Base-by-base conservation (phyloP, 2,329 filamentous ascomycete species). In the Fusarium irregulare region DNA sequence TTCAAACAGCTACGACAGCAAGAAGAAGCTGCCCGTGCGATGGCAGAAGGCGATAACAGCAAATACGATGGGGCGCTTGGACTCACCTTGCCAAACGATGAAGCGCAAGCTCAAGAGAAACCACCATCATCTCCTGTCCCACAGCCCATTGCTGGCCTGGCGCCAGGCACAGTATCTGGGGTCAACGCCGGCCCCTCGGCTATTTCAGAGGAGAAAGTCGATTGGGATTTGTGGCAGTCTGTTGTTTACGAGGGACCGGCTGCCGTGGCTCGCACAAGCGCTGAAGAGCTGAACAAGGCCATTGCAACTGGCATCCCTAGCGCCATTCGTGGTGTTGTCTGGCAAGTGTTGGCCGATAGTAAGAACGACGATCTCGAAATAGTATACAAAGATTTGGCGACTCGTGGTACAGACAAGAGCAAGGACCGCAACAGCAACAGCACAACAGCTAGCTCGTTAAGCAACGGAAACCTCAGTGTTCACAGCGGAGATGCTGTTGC, bases 221-320 rank as follows among this genome's bases (percentile, higher is more conserved):
- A 99, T 77, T 99, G 96, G 96, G 96, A 99, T 79, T 83, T 99
- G 41, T 99, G 96, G 96, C 95, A 99, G 78, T 89, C 92, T 25
- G 92, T 99, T 6, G 96, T 99, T 34, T 97, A 98, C 72, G 93
- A 98, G 82, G 96, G 96, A 0, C 94, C 94, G 18, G 89, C 93
- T 28, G 95, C 93, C 12, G 92, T 98, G 51, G 92, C 93, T 13
- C 89, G 93, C 64, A 94, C 93, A 6, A 97, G 94, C 76, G 87
- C 95, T 1, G 93, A 97, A 75, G 94, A 98, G 78, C 83, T 99
- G 60, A 97, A 95, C 77, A 89, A 87, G 71, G 94, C 96, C 23
- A 98, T 99, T 73, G 93, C 95, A 51, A 92, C 91, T 41, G 96
- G 96, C 32, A 99, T 99, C 60, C 96, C 96, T 2, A 94, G 91